Evolutionary conservation across 2,329 filamentous ascomycete genomes (phyloP).

Genomic region (Paecilomyces sp.): DNA sequence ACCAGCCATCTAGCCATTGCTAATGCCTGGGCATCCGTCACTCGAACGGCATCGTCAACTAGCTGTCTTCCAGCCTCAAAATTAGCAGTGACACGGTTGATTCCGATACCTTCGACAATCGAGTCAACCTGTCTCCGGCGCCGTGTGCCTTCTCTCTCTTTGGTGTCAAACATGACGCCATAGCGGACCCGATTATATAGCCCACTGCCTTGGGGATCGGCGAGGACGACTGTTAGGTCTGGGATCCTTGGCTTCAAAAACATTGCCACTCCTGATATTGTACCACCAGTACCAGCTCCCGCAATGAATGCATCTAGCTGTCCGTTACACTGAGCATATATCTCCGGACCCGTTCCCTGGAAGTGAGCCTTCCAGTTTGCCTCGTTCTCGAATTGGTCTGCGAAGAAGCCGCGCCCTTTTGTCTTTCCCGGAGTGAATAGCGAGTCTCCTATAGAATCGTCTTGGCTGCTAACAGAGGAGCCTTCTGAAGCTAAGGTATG

Average conservation of each 20-base stretch:
- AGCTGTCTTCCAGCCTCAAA: slow-evolving; percentile 81
- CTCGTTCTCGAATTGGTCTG: slow-evolving; percentile 88
- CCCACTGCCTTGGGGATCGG: slow-evolving; percentile 90
- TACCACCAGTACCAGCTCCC: slow-evolving; percentile 90
- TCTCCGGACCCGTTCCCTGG: slow-evolving; percentile 79
- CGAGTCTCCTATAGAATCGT: slow-evolving; percentile 9
- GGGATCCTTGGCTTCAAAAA: slow-evolving; percentile 71
- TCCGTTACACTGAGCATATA: slow-evolving; percentile 69
- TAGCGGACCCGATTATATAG: slow-evolving; percentile 87
- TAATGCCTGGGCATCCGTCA: slow-evolving; percentile 82
- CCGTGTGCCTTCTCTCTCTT: slow-evolving; percentile 84
- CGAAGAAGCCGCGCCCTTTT: slow-evolving; percentile 77
- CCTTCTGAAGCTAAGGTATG: slow-evolving; percentile 49
- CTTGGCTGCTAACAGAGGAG: slow-evolving; percentile 4
- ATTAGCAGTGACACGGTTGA: slow-evolving; percentile 90
- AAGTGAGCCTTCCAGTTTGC: slow-evolving; percentile 87
- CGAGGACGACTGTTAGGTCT: slow-evolving; percentile 65
- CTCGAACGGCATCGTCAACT: slow-evolving; percentile 82
- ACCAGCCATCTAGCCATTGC: slow-evolving; percentile 95
- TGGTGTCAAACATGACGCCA: slow-evolving; percentile 90
- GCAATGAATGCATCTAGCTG: slow-evolving; percentile 80
- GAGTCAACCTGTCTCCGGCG: slow-evolving; percentile 88
- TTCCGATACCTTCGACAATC: slow-evolving; percentile 91
- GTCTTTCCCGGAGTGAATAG: slow-evolving; percentile 27
- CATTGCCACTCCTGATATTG: slow-evolving; percentile 76